phyloP scores from a whole-genome alignment of 1,284 basidiomycete genomes.

The Ganoderma leucocontextum region DNA sequence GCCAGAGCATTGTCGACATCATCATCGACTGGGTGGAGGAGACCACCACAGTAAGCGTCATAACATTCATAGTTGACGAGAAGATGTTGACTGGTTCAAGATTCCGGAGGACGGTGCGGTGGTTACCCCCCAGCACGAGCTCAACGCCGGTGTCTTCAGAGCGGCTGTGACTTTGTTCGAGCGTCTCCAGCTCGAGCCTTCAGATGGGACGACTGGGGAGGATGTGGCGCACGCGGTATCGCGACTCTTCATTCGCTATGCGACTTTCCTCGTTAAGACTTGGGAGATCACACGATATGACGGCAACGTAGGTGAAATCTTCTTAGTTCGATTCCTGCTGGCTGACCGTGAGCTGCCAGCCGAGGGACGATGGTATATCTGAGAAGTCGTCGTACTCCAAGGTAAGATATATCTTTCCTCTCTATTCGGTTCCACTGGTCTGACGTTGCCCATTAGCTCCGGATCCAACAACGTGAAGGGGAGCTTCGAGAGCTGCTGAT shows the following conservation, averaged over 20 bases:
- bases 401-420: conserved; percentile 43
- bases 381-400: conserved; percentile 61
- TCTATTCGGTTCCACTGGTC: not conserved
- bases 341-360: conserved; percentile 42
- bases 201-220: conserved; percentile 67
- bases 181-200: conserved; percentile 70
- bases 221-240: conserved; percentile 75
- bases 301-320: conserved; percentile 44
- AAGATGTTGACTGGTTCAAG: not conserved
- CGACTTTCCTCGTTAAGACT: conserved; percentile 68
- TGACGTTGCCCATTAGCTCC: conserved; percentile 33
- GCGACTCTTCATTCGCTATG: conserved; percentile 82
- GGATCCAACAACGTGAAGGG: conserved; percentile 59
- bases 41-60: conserved; percentile 51
- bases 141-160: conserved; percentile 77
- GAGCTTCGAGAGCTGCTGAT: conserved; percentile 78
- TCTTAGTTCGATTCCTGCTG: not conserved
- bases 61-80: not conserved
- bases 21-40: conserved; percentile 81
- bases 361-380: conserved; percentile 54
- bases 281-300: conserved; percentile 62
- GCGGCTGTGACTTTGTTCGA: conserved; percentile 82
- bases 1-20: conserved; percentile 79
- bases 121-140: conserved; percentile 52
- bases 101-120: conserved; percentile 17